phyloP scores from a whole-genome alignment of 305 asterid species.

The Plantago coronopus region DNA sequence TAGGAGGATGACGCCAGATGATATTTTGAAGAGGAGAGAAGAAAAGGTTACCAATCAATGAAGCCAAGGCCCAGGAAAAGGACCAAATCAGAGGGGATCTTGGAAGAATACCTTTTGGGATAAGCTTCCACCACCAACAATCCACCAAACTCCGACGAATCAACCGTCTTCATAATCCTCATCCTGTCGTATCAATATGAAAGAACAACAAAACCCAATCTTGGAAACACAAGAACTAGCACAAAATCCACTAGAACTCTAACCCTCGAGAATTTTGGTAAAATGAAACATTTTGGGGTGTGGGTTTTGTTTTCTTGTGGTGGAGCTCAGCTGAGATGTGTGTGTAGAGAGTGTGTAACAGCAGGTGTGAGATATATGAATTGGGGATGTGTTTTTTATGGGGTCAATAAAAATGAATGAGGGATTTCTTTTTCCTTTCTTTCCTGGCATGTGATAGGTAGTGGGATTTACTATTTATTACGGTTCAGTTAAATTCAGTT shows the following conservation, averaged over 20 bases:
- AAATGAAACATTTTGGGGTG: slow-evolving; percentile 6
- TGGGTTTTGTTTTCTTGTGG: background rate
- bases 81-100: slow-evolving; percentile 79
- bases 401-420: background rate
- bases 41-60: slow-evolving; percentile 63
- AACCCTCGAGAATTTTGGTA: slow-evolving; percentile 15
- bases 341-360: slow-evolving; percentile 20
- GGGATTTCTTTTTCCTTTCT: background rate
- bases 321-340: background rate
- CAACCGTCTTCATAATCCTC: slow-evolving; percentile 37
- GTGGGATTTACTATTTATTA: no score
- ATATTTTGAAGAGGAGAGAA: background rate
- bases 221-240: no score
- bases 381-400: slow-evolving; percentile 25
- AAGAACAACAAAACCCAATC: no score
- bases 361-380: background rate
- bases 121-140: slow-evolving; percentile 78
- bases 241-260: no score
- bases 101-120: slow-evolving; percentile 87
- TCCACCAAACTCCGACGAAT: slow-evolving; percentile 51
- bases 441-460: background rate
- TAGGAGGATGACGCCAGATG: slow-evolving; percentile 11
- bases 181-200: no score
- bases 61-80: slow-evolving; percentile 83
- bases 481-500: no score